Evolutionary conservation across 768 basidiomycete genomes (phyloP).

Genomic region (Suillus americanus): DNA sequence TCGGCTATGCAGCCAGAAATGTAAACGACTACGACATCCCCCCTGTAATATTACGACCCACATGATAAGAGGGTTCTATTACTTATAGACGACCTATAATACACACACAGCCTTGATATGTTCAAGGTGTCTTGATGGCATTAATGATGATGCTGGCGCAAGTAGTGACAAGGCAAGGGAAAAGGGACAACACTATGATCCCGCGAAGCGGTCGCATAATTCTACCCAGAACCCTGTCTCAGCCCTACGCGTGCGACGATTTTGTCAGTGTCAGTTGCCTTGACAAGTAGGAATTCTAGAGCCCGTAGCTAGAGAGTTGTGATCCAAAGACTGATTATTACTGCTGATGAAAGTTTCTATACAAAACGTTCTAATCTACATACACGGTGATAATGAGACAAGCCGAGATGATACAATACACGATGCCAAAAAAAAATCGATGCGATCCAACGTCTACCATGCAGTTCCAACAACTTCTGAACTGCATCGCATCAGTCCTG

Average conservation of each 20-base stretch:
- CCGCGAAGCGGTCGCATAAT: too few relatives aligned
- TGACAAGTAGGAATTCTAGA: not conserved
- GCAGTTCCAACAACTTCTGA: not conserved
- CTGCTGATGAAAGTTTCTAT: not conserved
- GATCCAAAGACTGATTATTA: not conserved
- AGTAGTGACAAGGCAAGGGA: not conserved
- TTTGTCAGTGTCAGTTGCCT: not conserved
- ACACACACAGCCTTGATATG: not conserved
- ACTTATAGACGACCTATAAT: not conserved
- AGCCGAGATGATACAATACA: not conserved
- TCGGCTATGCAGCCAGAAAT: not conserved
- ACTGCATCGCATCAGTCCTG: constrained; percentile 1
- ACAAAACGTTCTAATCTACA: not conserved
- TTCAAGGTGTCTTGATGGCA: not conserved
- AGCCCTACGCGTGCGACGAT: too few relatives aligned
- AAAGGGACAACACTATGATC: not conserved
- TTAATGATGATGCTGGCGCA: not conserved
- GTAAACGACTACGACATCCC: not conserved
- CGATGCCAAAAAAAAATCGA: not conserved
- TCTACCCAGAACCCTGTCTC: too few relatives aligned
- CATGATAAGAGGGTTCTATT: not conserved
- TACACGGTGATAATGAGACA: not conserved
- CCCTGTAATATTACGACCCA: not conserved
- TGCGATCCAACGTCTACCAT: not conserved
- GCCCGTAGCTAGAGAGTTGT: not conserved